These are phyloP conservation scores for Sutorius eximius DNA, from an alignment of 1,284 basidiomycete species.

Conservation along the genomic window DNA sequence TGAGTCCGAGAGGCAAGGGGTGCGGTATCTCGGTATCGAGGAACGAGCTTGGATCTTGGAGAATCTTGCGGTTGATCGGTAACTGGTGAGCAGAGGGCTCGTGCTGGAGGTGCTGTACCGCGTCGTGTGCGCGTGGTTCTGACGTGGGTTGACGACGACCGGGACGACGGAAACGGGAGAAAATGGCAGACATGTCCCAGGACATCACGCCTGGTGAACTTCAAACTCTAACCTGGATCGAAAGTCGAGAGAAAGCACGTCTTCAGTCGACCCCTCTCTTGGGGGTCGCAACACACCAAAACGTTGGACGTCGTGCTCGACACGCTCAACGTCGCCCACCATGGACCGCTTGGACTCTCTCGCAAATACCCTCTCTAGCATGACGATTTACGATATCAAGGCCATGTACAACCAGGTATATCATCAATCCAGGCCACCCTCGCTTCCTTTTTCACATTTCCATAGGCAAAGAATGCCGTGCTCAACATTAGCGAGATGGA, in stretches of 20 bases:
- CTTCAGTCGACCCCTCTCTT: slow-evolving; percentile 17
- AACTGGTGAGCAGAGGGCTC: slow-evolving; percentile 3
- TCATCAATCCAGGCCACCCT: neutral
- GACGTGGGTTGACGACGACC: slow-evolving; percentile 33
- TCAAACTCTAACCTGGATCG: slow-evolving; percentile 5
- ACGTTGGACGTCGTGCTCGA: neutral
- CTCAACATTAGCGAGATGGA: slow-evolving; percentile 97
- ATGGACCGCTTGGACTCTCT: slow-evolving; percentile 71
- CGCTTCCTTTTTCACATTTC: slow-evolving; percentile 9
- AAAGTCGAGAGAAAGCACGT: neutral
- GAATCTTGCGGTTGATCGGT: slow-evolving; percentile 28
- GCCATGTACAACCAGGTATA: slow-evolving; percentile 87
- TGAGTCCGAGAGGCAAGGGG: slow-evolving; percentile 26
- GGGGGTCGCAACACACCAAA: slow-evolving; percentile 19
- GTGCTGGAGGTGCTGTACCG: neutral
- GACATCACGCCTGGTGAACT: slow-evolving; percentile 15
- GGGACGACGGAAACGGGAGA: slow-evolving; percentile 39
- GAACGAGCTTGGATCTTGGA: slow-evolving; percentile 32
- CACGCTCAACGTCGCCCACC: slow-evolving; percentile 13
- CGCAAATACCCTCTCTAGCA: slow-evolving; percentile 65
- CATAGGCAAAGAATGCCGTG: slow-evolving; percentile 83
- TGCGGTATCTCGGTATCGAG: slow-evolving; percentile 21
- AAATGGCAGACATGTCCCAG: slow-evolving; percentile 37
- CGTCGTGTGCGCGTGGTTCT: slow-evolving; percentile 7
- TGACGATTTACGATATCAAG: slow-evolving; percentile 92